These are phyloP conservation scores for Pyrenopolyporus hunteri DNA, from an alignment of 495 filamentous ascomycete genomes.

Conservation along the genomic window DNA sequence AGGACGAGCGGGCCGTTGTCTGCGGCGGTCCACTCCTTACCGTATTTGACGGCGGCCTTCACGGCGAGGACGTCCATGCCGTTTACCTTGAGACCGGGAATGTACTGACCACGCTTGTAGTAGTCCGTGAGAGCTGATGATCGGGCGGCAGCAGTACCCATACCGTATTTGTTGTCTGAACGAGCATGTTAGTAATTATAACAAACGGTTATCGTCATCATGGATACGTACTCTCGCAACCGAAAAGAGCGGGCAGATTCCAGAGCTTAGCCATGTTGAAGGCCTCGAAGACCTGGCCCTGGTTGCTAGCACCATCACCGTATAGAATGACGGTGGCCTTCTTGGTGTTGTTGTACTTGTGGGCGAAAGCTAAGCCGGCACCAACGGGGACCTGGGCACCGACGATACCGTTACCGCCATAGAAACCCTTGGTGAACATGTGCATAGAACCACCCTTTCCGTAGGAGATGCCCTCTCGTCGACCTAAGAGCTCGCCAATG, in stretches of 20 bases:
- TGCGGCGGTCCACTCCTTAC: constrained; percentile 77
- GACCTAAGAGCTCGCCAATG: constrained; percentile 94
- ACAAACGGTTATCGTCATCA: not conserved
- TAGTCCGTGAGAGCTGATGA: constrained; percentile 96
- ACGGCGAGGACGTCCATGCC: constrained; percentile 99
- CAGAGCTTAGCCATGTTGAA: constrained; percentile 99
- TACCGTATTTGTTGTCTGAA: constrained; percentile 99
- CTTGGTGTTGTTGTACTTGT: constrained; percentile 86
- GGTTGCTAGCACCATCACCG: constrained; percentile 97
- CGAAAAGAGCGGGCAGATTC: constrained; percentile 93
- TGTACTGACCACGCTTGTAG: constrained; percentile 99
- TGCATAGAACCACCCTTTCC: constrained; percentile 99
- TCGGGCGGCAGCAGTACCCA: constrained; percentile 96
- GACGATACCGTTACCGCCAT: constrained; percentile 98
- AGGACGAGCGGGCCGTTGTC: constrained; percentile 93
- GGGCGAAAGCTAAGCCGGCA: constrained; percentile 94
- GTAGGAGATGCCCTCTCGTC: constrained; percentile 94
- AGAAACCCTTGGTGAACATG: constrained; percentile 99
- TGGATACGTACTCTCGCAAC: constrained; percentile 85
- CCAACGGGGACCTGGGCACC: constrained; percentile 98
- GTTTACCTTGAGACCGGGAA: constrained; percentile 98
- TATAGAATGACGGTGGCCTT: constrained; percentile 90
- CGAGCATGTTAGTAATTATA: constrained; percentile 33
- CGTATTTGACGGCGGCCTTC: constrained; percentile 92
- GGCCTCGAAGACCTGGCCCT: constrained; percentile 99